These are phyloP conservation scores for Backusella psychrophila DNA, from an alignment of 192 early-diverging fungal genomes.

Conservation along the genomic window DNA sequence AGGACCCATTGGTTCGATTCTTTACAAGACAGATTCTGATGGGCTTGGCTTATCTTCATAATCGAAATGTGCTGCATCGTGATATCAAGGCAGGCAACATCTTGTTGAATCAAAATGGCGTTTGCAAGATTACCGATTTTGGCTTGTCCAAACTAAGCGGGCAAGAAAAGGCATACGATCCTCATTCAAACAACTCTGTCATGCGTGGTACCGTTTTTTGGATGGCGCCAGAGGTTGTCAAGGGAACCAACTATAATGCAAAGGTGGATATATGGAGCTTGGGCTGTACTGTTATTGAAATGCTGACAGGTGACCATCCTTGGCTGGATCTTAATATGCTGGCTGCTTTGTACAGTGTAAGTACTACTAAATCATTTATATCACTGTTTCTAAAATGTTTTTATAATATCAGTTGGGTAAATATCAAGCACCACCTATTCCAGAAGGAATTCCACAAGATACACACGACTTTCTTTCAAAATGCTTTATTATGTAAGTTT, in stretches of 20 bases:
- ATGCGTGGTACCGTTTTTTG: slow-evolving; percentile 68
- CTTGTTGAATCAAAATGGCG: slow-evolving; percentile 73
- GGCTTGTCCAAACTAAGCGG: slow-evolving; percentile 87
- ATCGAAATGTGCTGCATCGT: slow-evolving; percentile 68
- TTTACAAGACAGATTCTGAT: slow-evolving; percentile 81
- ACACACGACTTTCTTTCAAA: slow-evolving; percentile 69
- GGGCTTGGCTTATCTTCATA: slow-evolving; percentile 87
- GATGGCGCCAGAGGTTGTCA: slow-evolving; percentile 96
- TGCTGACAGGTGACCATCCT: slow-evolving; percentile 87
- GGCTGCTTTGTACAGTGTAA: slow-evolving; percentile 56
- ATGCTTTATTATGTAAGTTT: slow-evolving; percentile 70
- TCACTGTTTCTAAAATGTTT: slow-evolving; percentile 45
- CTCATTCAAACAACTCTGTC: slow-evolving; percentile 42
- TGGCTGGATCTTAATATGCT: slow-evolving; percentile 59
- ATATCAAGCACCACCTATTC: slow-evolving; percentile 80
- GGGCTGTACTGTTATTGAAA: slow-evolving; percentile 90
- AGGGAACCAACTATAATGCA: slow-evolving; percentile 75
- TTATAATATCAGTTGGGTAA: slow-evolving; percentile 72
- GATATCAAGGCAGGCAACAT: slow-evolving; percentile 86
- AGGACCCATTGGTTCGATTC: slow-evolving; percentile 67
- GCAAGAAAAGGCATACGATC: slow-evolving; percentile 37
- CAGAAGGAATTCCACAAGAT: slow-evolving; percentile 62
- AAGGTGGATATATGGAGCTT: slow-evolving; percentile 94
- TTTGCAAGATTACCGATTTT: slow-evolving; percentile 97
- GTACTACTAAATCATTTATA: background rate